These are phyloP conservation scores for Citrullus amarus DNA, from an alignment of 306 rosid genomes.

Conservation along the genomic window DNA sequence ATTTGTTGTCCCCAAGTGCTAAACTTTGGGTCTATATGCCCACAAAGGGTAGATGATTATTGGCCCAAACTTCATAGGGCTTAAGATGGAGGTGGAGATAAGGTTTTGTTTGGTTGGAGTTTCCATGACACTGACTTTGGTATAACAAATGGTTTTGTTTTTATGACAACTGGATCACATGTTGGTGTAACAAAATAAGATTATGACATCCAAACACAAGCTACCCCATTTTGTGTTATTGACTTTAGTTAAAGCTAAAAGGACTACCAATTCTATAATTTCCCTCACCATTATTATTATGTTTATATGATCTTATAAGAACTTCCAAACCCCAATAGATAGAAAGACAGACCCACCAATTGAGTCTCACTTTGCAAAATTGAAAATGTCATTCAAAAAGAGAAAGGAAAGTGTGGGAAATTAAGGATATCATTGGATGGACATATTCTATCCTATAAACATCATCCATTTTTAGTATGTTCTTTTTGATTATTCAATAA, in stretches of 20 bases:
- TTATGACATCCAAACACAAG: neutral
- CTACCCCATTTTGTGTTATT: neutral
- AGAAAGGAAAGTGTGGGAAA: neutral
- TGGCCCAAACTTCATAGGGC: neutral
- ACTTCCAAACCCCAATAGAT: neutral
- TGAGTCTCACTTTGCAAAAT: neutral
- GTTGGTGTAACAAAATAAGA: neutral
- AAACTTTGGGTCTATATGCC: neutral
- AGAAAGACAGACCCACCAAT: neutral
- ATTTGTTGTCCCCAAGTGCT: neutral
- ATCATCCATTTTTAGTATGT: too few relatives aligned
- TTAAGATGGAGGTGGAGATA: neutral
- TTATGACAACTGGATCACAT: constrained; percentile 4
- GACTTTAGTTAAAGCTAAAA: neutral
- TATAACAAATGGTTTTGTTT: neutral
- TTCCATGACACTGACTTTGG: neutral
- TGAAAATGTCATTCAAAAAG: neutral
- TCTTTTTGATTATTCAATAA: too few relatives aligned
- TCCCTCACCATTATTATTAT: neutral
- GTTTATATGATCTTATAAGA: neutral
- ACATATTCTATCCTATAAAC: neutral
- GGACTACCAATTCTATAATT: neutral
- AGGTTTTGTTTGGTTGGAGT: constrained; percentile 5
- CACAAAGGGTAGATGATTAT: neutral
- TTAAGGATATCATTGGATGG: neutral